phyloP scores from a whole-genome alignment of 345 rosid species.

The Hibiscus trionum region DNA sequence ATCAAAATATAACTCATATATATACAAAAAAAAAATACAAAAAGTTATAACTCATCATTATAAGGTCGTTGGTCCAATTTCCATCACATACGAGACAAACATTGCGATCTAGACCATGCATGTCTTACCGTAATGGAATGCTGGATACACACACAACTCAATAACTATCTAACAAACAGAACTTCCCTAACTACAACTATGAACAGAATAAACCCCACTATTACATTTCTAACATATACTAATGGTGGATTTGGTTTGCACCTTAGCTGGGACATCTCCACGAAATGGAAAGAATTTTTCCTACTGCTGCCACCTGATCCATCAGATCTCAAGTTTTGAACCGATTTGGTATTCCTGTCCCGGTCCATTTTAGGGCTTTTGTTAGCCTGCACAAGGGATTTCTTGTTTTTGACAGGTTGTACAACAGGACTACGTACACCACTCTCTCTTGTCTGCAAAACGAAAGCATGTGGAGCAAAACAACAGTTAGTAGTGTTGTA shows the following conservation, averaged over 20 bases:
- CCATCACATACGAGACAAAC: too few relatives aligned
- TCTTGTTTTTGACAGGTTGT: neutral
- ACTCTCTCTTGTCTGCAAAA: conserved; percentile 12
- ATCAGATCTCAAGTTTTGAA: neutral
- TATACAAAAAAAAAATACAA: too few relatives aligned
- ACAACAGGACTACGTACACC: neutral
- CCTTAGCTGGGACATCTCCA: conserved; percentile 3
- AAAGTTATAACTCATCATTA: too few relatives aligned
- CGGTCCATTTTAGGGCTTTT: neutral
- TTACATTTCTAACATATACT: neutral
- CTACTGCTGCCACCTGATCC: neutral
- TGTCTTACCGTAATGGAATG: too few relatives aligned
- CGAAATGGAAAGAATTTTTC: neutral
- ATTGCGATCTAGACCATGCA: too few relatives aligned
- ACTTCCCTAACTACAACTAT: neutral
- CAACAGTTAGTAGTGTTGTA: neutral
- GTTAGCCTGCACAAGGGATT: neutral
- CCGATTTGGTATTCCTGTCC: neutral
- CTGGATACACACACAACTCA: neutral
- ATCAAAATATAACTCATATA: too few relatives aligned
- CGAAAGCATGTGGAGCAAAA: neutral
- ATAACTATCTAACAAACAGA: neutral
- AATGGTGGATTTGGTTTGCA: neutral
- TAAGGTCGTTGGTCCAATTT: too few relatives aligned
- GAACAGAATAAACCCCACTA: neutral